Percentiles rank a stretch among this genome's conserved stretches.
Evolutionary conservation across 2,329 filamentous ascomycete species (phyloP).

Genomic region (Pseudogymnoascus sp.): DNA sequence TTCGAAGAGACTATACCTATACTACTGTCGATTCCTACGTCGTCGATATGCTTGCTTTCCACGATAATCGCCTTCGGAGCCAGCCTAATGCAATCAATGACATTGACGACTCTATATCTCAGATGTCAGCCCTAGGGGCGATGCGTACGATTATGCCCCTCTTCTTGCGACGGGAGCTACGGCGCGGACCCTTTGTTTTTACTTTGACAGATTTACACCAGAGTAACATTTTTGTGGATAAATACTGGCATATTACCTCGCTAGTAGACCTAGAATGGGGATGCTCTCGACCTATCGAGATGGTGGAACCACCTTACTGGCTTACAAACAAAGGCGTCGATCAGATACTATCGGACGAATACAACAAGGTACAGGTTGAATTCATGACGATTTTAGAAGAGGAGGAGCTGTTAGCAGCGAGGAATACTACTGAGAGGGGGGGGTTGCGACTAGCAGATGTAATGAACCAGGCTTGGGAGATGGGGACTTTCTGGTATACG

Average conservation of each 20-base stretch:
- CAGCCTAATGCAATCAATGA: conserved; percentile 27
- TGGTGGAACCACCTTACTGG: conserved; percentile 27
- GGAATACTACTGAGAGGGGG: conserved; percentile 14
- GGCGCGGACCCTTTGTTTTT: conserved; percentile 29
- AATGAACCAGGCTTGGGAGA: conserved; percentile 17
- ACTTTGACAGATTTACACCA: conserved; percentile 32
- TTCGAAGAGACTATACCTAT: too few species aligned
- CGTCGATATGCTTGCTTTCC: too few species aligned
- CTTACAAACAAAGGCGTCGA: conserved; percentile 19
- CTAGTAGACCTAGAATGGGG: conserved; percentile 32
- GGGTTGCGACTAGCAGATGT: background rate
- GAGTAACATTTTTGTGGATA: conserved; percentile 33
- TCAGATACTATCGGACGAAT: conserved; percentile 13
- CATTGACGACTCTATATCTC: conserved; percentile 23
- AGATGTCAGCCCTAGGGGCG: conserved; percentile 25
- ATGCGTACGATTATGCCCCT: conserved; percentile 24
- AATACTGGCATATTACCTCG: conserved; percentile 27
- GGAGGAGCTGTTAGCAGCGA: conserved; percentile 15
- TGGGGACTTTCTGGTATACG: conserved; percentile 22
- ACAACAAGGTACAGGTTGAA: conserved; percentile 14
- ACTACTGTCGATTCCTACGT: too few species aligned
- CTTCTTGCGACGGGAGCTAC: conserved; percentile 17
- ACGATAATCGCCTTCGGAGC: too few species aligned
- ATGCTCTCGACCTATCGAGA: conserved; percentile 25
- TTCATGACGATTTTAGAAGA: conserved; percentile 18